Evolutionary conservation across 495 filamentous ascomycete species (phyloP).

Genomic region (Collariella sp.): DNA sequence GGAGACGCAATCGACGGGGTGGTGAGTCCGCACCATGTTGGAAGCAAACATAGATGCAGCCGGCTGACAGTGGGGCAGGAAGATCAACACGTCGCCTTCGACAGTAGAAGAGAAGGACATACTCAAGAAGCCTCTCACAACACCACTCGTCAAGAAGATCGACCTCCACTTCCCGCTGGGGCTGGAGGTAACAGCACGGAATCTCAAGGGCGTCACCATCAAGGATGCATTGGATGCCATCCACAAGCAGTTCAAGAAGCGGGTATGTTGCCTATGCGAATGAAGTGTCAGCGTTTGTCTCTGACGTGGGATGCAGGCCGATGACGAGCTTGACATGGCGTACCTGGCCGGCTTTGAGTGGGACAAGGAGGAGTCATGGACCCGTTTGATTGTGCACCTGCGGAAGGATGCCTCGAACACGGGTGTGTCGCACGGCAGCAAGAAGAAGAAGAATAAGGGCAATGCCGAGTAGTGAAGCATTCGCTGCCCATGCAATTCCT

Average conservation of each 20-base stretch:
- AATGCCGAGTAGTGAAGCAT: conserved; percentile 35
- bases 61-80: conserved; percentile 47
- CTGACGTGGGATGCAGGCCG: conserved; percentile 47
- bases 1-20: conserved; percentile 83
- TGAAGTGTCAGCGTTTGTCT: neutral
- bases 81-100: conserved; percentile 75
- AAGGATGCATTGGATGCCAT: conserved; percentile 92
- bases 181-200: conserved; percentile 79
- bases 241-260: conserved; percentile 89
- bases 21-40: conserved; percentile 60
- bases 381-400: conserved; percentile 70
- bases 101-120: conserved; percentile 69
- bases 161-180: conserved; percentile 83
- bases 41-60: too few relatives aligned
- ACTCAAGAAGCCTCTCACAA: conserved; percentile 70
- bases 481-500: neutral
- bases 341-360: conserved; percentile 90
- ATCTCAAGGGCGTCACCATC: conserved; percentile 86
- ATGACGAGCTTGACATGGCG: conserved; percentile 77
- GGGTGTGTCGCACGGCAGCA: conserved; percentile 33
- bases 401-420: conserved; percentile 55
- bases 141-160: conserved; percentile 82
- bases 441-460: conserved; percentile 64
- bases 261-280: conserved; percentile 47
- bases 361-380: conserved; percentile 76